Evolutionary conservation across 192 early-diverging fungal genomes (phyloP).

Genomic region (Haplosporangium gracile): DNA sequence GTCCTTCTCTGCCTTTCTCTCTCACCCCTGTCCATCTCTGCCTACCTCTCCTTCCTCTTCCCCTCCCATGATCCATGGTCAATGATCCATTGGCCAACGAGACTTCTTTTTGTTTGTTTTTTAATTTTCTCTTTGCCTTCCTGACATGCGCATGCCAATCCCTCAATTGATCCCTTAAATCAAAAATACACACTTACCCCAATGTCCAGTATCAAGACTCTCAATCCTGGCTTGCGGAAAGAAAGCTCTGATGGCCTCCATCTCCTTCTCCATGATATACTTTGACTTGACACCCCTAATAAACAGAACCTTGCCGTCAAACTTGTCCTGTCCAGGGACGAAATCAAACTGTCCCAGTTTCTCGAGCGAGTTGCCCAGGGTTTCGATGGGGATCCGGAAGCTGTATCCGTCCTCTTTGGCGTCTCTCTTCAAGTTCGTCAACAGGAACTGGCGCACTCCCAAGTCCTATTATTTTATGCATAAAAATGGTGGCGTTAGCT

Average conservation of each 20-base stretch:
- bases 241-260: slow-evolving; percentile 65
- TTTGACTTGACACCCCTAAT: slow-evolving; percentile 79
- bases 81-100: not conserved
- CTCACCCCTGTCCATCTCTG: not conserved
- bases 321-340: slow-evolving; percentile 52
- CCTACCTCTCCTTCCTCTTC: not conserved
- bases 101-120: slow-evolving; percentile 3
- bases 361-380: slow-evolving; percentile 68
- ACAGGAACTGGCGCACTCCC: slow-evolving; percentile 82
- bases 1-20: not conserved
- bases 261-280: slow-evolving; percentile 72
- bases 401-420: slow-evolving; percentile 58
- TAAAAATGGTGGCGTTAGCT: not conserved
- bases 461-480: slow-evolving; percentile 53
- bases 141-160: no score
- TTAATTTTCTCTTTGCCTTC: no score
- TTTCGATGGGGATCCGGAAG: slow-evolving; percentile 83
- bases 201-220: slow-evolving; percentile 89
- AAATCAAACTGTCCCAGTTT: slow-evolving; percentile 68
- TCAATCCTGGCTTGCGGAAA: slow-evolving; percentile 81
- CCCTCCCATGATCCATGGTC: not conserved
- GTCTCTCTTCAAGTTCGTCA: slow-evolving; percentile 89
- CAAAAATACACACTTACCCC: slow-evolving; percentile 69
- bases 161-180: no score
- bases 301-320: slow-evolving; percentile 80